These are phyloP conservation scores for Chenopodium quinoa DNA, from an alignment of 148 eudicot genomes.

Conservation along the genomic window DNA sequence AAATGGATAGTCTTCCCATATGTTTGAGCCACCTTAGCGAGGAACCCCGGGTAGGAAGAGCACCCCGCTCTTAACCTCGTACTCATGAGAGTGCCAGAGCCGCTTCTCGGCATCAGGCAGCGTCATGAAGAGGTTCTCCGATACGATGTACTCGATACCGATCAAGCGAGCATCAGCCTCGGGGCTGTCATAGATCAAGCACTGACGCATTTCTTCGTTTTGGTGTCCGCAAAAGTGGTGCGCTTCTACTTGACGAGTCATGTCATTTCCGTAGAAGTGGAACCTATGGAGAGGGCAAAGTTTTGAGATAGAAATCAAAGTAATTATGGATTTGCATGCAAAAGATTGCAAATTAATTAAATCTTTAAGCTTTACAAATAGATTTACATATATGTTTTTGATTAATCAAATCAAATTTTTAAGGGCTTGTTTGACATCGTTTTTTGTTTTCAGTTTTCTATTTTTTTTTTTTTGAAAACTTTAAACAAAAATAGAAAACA, in stretches of 20 bases:
- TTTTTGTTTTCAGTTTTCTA: too few relatives aligned
- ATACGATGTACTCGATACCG: conserved; percentile 77
- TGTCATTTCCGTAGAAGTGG: conserved; percentile 80
- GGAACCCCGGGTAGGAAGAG: conserved; percentile 73
- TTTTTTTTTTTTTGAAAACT: too few relatives aligned
- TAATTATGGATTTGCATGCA: too few relatives aligned
- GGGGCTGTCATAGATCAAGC: conserved; percentile 75
- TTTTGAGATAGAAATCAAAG: not conserved
- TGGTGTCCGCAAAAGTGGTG: conserved; percentile 89
- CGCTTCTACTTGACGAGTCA: conserved; percentile 88
- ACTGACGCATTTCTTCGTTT: conserved; percentile 88
- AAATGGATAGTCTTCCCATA: conserved; percentile 82
- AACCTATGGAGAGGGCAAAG: conserved; percentile 34
- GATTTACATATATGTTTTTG: too few relatives aligned
- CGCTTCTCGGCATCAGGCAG: conserved; percentile 76
- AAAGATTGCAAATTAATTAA: too few relatives aligned
- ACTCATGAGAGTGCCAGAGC: conserved; percentile 89
- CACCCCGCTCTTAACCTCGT: conserved; percentile 81
- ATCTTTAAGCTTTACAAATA: too few relatives aligned
- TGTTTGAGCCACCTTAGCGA: conserved; percentile 70
- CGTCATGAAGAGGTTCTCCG: conserved; percentile 64
- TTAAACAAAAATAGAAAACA: too few relatives aligned
- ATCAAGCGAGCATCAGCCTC: conserved; percentile 65
- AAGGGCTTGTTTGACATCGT: too few relatives aligned
- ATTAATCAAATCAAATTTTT: too few relatives aligned